These are phyloP conservation scores for Apiospora saccharicola DNA, from an alignment of 2,329 filamentous ascomycete species.

Conservation along the genomic window DNA sequence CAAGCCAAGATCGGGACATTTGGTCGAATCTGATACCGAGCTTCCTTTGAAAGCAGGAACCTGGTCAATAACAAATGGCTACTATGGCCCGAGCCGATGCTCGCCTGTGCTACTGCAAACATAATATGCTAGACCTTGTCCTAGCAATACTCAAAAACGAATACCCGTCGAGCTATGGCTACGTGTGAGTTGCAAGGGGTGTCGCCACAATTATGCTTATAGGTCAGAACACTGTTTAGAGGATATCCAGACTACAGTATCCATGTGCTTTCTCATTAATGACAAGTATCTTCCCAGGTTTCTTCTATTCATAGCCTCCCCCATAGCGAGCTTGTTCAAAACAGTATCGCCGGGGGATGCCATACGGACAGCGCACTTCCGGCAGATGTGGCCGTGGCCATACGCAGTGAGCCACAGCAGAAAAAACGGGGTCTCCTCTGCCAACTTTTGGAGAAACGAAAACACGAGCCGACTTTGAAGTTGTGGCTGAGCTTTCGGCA, in stretches of 20 bases:
- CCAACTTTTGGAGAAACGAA: conserved; percentile 14
- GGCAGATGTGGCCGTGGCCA: not conserved
- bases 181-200: not conserved
- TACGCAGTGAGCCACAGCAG: conserved; percentile 9
- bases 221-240: not conserved
- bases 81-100: conserved; percentile 16
- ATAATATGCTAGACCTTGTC: not conserved
- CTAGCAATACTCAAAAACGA: not conserved
- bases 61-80: conserved; percentile 17
- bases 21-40: conserved; percentile 17
- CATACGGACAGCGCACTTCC: not conserved
- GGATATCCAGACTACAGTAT: not conserved
- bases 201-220: not conserved
- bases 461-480: not conserved
- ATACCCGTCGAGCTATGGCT: not conserved
- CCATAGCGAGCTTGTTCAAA: not conserved
- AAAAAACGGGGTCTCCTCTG: not conserved
- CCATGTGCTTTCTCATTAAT: not conserved
- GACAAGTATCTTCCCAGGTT: conserved; percentile 3
- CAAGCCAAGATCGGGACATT: conserved; percentile 13
- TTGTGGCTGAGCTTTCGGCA: conserved; percentile 11
- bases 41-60: not conserved
- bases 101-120: not conserved
- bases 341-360: not conserved
- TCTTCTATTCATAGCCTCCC: not conserved